Evolutionary conservation across 192 early-diverging fungal species (phyloP).

Genomic region (Entomortierella lignicola): DNA sequence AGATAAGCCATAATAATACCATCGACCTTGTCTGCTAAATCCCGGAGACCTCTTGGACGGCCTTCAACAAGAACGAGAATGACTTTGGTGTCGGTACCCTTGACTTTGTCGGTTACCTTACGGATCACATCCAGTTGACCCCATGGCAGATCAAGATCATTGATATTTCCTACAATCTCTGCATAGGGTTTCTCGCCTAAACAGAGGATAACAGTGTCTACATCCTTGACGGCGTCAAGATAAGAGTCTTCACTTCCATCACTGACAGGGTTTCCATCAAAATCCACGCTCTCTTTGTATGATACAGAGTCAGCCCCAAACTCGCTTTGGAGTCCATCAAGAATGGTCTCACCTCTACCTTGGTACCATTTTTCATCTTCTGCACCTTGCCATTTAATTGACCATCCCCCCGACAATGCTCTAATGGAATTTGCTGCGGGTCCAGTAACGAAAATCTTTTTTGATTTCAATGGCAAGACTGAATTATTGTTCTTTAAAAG

Average conservation of each 20-base stretch:
- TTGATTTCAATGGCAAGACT: constrained; percentile 58
- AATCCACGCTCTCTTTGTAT: constrained; percentile 57
- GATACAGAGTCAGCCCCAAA: constrained; percentile 24
- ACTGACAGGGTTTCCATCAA: constrained; percentile 52
- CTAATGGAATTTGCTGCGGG: constrained; percentile 67
- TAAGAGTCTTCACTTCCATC: constrained; percentile 17
- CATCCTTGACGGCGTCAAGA: constrained; percentile 41
- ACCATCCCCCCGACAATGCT: constrained; percentile 70
- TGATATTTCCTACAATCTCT: constrained; percentile 67
- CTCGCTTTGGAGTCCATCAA: constrained; percentile 41
- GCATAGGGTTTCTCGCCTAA: constrained; percentile 71
- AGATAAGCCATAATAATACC: constrained; percentile 64
- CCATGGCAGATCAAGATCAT: constrained; percentile 54
- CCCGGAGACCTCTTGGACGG: constrained; percentile 64
- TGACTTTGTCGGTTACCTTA: constrained; percentile 36
- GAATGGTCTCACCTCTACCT: constrained; percentile 48
- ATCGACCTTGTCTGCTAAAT: constrained; percentile 50
- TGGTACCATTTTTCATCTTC: constrained; percentile 60
- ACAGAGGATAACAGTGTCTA: constrained; percentile 65
- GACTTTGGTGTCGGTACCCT: constrained; percentile 40
- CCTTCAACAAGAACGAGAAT: constrained; percentile 64
- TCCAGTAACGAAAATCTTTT: constrained; percentile 66
- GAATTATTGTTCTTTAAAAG: constrained; percentile 65
- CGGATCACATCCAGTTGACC: constrained; percentile 62
- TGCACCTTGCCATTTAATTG: constrained; percentile 71